Percentiles rank a stretch among this genome's conserved stretches.
These are phyloP conservation scores for Mesotaenium endlicherianum DNA, from an alignment of 139 green algal genomes.

Conservation along the genomic window DNA sequence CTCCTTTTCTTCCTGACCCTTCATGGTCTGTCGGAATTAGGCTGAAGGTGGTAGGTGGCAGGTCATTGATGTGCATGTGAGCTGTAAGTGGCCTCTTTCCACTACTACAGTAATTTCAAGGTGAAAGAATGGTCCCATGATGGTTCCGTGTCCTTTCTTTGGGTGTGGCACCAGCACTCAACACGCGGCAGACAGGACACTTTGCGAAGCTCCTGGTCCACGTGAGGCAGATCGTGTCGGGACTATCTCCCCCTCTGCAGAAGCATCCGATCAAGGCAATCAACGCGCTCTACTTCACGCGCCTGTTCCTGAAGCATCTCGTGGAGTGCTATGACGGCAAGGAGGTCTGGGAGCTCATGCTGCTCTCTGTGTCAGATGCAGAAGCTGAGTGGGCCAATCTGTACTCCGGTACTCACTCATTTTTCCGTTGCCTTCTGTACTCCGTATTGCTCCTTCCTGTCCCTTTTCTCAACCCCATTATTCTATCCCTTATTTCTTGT, in stretches of 20 bases:
- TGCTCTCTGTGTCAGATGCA: neutral
- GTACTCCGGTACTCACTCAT: neutral
- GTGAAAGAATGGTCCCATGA: no score
- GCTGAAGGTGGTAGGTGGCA: no score
- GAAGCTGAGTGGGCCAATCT: neutral
- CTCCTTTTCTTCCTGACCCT: neutral
- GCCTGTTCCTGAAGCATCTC: constrained; percentile 65
- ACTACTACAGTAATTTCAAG: no score
- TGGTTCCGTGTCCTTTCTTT: no score
- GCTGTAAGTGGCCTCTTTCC: no score
- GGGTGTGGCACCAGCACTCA: constrained; percentile 56
- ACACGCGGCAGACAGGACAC: constrained; percentile 73
- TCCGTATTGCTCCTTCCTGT: neutral
- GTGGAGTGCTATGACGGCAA: constrained; percentile 58
- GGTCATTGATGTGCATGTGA: no score
- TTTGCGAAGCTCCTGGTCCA: constrained; percentile 71
- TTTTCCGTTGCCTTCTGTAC: neutral
- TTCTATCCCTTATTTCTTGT: neutral
- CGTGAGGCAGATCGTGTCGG: constrained; percentile 55
- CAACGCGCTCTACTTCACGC: constrained; percentile 68
- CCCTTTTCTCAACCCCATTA: neutral
- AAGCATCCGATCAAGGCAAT: constrained; percentile 52
- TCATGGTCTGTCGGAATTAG: no score
- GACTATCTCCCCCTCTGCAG: constrained; percentile 12
- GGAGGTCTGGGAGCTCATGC: constrained; percentile 12